These are phyloP conservation scores for Colletotrichum cereale DNA, from an alignment of 2,329 filamentous ascomycete species.

Conservation along the genomic window DNA sequence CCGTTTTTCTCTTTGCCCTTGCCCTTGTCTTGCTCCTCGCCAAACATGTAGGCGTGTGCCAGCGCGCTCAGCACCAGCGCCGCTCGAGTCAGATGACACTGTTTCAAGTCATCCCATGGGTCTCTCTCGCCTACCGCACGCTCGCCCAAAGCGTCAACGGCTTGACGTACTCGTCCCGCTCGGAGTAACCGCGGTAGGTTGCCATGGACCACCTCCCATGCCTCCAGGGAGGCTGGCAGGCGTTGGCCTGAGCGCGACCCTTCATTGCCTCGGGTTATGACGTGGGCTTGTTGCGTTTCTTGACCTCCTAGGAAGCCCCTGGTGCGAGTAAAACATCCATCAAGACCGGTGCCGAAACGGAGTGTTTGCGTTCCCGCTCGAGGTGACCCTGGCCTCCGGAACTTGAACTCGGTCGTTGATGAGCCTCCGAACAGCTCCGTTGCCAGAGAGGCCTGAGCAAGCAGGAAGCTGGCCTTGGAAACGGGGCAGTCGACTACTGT, in stretches of 20 bases:
- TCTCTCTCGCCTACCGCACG: neutral
- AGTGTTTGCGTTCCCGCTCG: slow-evolving; percentile 10
- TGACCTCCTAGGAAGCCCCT: slow-evolving; percentile 24
- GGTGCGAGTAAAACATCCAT: slow-evolving; percentile 25
- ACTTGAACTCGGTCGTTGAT: slow-evolving; percentile 22
- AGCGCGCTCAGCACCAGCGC: slow-evolving; percentile 30
- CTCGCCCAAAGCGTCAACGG: slow-evolving; percentile 23
- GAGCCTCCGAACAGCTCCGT: slow-evolving; percentile 6
- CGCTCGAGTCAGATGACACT: slow-evolving; percentile 24
- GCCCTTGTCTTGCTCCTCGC: slow-evolving; percentile 5
- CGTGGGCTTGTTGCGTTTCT: neutral
- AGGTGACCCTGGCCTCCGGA: neutral
- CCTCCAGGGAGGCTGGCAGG: slow-evolving; percentile 24
- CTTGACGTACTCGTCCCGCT: slow-evolving; percentile 24
- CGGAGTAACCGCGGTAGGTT: slow-evolving; percentile 20
- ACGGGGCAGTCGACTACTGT: slow-evolving; percentile 24
- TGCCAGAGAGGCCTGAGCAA: slow-evolving; percentile 31
- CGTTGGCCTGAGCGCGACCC: slow-evolving; percentile 1
- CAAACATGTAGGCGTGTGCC: slow-evolving; percentile 36
- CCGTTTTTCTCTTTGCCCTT: neutral
- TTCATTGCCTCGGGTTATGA: neutral
- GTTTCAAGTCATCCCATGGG: slow-evolving; percentile 22
- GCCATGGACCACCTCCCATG: slow-evolving; percentile 31
- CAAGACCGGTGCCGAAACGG: slow-evolving; percentile 29
- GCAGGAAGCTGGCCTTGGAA: slow-evolving; percentile 35